Percentiles rank a stretch among this genome's conserved stretches.
These are phyloP conservation scores for Metschnikowia drakensbergensis DNA, from an alignment of 805 yeast species.

Conservation along the genomic window DNA sequence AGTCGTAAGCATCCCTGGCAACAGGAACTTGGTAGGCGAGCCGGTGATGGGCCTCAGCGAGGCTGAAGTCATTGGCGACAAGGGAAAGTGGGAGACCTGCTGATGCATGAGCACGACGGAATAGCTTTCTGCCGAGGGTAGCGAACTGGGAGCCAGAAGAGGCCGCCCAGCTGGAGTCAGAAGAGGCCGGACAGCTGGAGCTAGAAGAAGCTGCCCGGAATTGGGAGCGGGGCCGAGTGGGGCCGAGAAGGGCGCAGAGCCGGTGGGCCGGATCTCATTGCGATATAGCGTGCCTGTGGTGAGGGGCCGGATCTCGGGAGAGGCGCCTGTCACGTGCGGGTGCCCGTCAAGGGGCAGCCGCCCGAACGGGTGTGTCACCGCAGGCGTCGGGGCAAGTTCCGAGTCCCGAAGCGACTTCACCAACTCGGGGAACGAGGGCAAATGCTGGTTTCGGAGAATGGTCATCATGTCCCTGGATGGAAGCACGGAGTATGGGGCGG, in stretches of 20 bases:
- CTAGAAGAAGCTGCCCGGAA: too few species aligned
- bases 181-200: too few species aligned
- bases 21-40: not conserved
- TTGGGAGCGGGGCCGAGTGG: too few species aligned
- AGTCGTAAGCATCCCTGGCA: not conserved
- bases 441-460: slow-evolving; percentile 4
- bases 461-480: slow-evolving; percentile 1
- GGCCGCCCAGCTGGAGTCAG: not conserved
- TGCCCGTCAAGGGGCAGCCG: not conserved
- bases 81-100: not conserved
- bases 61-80: not conserved
- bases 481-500: too few species aligned
- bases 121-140: not conserved
- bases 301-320: too few species aligned
- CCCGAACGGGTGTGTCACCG: not conserved
- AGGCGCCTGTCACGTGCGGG: not conserved
- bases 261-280: too few species aligned
- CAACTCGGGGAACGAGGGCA: slow-evolving; percentile 18
- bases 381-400: not conserved
- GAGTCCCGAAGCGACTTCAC: slow-evolving; percentile 8
- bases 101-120: not conserved
- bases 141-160: not conserved
- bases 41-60: not conserved
- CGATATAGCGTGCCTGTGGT: too few species aligned
- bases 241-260: too few species aligned